Evolutionary conservation across 1,139 yeast species (phyloP), one percentile per base, ranked within the genome.

Genomic region (Candida freyschussii): DNA sequence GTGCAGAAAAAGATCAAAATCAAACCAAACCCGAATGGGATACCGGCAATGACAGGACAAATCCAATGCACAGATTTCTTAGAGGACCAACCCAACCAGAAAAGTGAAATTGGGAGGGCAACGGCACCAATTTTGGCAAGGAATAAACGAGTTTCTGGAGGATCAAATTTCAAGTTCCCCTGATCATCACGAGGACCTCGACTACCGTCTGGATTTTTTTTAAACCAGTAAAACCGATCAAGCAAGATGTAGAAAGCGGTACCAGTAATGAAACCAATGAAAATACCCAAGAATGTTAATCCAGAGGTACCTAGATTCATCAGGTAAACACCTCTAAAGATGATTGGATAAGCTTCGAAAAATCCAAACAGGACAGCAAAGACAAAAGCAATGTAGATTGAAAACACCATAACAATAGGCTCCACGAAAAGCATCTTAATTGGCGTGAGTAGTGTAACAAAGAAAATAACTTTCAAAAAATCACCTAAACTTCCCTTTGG

Each of bases 31-130:
- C 91, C 89, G 52, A 82, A 82, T 24, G 87, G 80, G 24, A 76
- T 68, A 43, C 86, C 87, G 1, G 91, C 77, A 20, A 82, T 73
- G 27, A 78, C 66, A 10, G 94, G 87, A 12, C 76, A 81, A 63
- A 82, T 76, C 93, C 93, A 85, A 56, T 83, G 93, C 19, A 82
- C 74, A 24, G 60, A 55, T 3, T 47, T 43, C 50, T 73, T 69
- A 6, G 85, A 72, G 4, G 89, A 69, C 94, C 94, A 83, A 11
- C 81, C 94, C 39, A 82, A 65, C 93, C 93, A 83, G 58, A 84
- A 83, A 38, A 83, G 64, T 0, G 85, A 69, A 27, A 77, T 63
- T 13, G 89, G 89, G 41, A 83, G 61, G 16, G 75, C 67, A 20
- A 79, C 53, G 2, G 87, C 75, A 17, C 85, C 82, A 38, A 75